phyloP scores from a whole-genome alignment of 2,329 filamentous ascomycete genomes.

The Mycosphaerelloides madeirae region DNA sequence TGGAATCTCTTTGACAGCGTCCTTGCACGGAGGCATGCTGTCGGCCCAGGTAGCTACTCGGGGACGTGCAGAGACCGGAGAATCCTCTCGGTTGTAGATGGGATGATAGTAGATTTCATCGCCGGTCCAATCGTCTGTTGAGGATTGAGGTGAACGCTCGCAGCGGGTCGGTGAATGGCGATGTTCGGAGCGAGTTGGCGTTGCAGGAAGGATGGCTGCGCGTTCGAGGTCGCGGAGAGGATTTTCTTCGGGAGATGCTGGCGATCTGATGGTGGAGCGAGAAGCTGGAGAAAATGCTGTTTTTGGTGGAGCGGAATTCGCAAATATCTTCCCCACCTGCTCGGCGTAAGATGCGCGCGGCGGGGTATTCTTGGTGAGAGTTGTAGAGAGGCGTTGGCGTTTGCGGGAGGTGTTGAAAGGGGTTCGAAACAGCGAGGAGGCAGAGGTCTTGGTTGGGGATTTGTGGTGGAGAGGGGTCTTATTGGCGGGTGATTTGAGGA shows the following conservation, averaged over 20 bases:
- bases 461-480: background rate
- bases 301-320: background rate
- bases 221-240: slow-evolving; percentile 5
- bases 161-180: background rate
- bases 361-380: slow-evolving; percentile 9
- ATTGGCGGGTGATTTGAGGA: no score
- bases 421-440: background rate
- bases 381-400: background rate
- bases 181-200: background rate
- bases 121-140: slow-evolving; percentile 22
- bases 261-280: no score
- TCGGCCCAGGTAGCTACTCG: no score
- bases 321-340: slow-evolving; percentile 13
- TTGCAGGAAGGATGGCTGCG: slow-evolving; percentile 6
- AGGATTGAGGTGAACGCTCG: background rate
- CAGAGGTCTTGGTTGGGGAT: background rate
- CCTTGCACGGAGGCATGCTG: no score
- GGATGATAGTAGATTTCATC: slow-evolving; percentile 21
- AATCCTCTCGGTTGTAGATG: background rate
- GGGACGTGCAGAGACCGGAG: no score
- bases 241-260: no score
- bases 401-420: slow-evolving; percentile 3
- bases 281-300: no score
- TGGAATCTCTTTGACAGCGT: no score
- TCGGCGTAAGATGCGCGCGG: slow-evolving; percentile 9